phyloP scores from a whole-genome alignment of 495 filamentous ascomycete genomes.

The Aspergillus kassunensis region DNA sequence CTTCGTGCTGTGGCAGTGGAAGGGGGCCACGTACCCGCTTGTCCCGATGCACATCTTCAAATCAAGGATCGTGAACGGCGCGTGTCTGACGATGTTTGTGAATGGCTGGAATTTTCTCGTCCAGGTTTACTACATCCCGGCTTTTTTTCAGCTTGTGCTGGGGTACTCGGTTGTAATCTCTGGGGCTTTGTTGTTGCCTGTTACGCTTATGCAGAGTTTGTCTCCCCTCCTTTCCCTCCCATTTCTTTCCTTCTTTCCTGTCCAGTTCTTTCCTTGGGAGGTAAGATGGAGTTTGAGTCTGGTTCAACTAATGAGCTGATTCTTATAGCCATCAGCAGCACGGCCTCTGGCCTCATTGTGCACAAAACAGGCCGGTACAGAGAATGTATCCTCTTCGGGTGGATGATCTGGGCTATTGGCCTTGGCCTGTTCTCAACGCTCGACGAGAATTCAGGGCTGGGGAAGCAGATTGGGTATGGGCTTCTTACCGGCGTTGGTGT shows the following conservation, averaged over 20 bases:
- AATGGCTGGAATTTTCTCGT: constrained; percentile 54
- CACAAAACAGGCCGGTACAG: constrained; percentile 51
- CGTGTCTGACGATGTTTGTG: constrained; percentile 51
- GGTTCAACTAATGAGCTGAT: no score
- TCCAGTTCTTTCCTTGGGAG: no score
- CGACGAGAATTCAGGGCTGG: constrained; percentile 43
- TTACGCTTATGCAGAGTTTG: constrained; percentile 49
- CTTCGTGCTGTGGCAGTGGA: constrained; percentile 52
- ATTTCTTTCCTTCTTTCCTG: no score
- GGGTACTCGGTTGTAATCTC: constrained; percentile 48
- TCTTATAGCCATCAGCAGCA: constrained; percentile 48
- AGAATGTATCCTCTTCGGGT: constrained; percentile 50
- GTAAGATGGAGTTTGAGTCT: no score
- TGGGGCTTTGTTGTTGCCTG: constrained; percentile 50
- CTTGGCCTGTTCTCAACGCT: constrained; percentile 52
- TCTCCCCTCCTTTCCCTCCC: constrained; percentile 1
- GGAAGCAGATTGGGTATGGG: constrained; percentile 51
- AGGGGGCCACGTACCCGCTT: constrained; percentile 27
- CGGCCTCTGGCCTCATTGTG: constrained; percentile 48
- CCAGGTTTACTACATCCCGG: constrained; percentile 53
- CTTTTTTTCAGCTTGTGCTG: constrained; percentile 53
- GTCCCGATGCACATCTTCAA: constrained; percentile 48
- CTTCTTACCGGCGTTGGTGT: constrained; percentile 50
- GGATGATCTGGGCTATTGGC: constrained; percentile 49
- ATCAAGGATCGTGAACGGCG: constrained; percentile 47